Base-by-base conservation (phyloP, 305 asterid genomes). In the Rubia peregrina region DNA sequence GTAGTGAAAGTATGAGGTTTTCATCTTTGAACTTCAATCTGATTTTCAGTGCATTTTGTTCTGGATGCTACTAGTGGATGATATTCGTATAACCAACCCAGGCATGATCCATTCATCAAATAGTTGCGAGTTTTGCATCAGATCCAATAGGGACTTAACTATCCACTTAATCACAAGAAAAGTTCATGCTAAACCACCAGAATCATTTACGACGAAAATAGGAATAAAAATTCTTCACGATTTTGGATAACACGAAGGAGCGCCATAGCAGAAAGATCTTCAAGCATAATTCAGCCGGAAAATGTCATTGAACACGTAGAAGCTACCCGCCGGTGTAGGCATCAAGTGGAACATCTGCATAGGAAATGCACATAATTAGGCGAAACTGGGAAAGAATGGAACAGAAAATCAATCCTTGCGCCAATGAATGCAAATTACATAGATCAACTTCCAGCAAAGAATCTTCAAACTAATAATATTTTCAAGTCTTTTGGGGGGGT, bases 271-370 rank as follows among this genome's bases (percentile, higher is more conserved):
- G 55, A 41, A 3, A 24, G 43, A 41, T 21, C 44, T 36, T 67
- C 71, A 80, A 0, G 78, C 83, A 69, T 82, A 82, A 68, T 76
- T 82, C 81, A 76, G 68, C 67, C 76, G 79, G 75, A 81, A 79
- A 68, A 81, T 79, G 76, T 74, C 83, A 65, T 81, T 81, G 57
- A 73, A 48, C 67, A 82, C 82, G 13, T 82, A 82, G 57, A 79
- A 79, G 76, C 83, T 79, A 43, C 78, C 83, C 63, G 72, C 81
- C 4, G 80, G 75, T 9, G 80, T 76, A 17, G 83, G 82, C 80
- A 79, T 79, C 72, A 82, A 73, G 76, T 79, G 83, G 44, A 76
- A 82, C 83, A 82, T 74, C 85, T 82, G 81, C 21, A 11, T 38
- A 33, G 40, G 49, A 70, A 16, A 4, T 14, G 33, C 19, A 70